Evolutionary conservation across 2,329 filamentous ascomycete species (phyloP).

Genomic region (Sporothrix pseudoabietina): DNA sequence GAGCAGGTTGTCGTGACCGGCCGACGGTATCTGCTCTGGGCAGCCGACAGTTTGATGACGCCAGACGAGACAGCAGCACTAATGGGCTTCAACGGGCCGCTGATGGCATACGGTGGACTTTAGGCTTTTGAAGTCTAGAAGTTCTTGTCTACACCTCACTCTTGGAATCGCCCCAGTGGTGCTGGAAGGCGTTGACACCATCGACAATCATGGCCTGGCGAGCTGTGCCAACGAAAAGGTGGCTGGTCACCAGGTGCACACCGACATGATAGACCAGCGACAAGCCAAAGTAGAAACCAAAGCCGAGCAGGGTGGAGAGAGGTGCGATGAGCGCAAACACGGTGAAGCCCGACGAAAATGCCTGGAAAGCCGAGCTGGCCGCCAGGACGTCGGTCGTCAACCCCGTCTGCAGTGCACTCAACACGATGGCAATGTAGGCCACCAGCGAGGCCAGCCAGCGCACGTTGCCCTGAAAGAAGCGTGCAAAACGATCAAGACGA

Average conservation of each 20-base stretch:
- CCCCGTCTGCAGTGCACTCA: slow-evolving; percentile 55
- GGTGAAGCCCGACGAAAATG: slow-evolving; percentile 51
- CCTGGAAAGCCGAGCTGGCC: slow-evolving; percentile 46
- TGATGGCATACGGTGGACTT: slow-evolving; percentile 7
- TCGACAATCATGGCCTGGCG: slow-evolving; percentile 19
- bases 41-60: slow-evolving; percentile 13
- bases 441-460: slow-evolving; percentile 45
- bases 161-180: slow-evolving; percentile 32
- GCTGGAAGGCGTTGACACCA: slow-evolving; percentile 20
- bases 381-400: slow-evolving; percentile 44
- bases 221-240: slow-evolving; percentile 12
- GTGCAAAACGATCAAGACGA: slow-evolving; percentile 42
- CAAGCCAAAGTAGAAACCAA: slow-evolving; percentile 33
- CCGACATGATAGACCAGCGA: slow-evolving; percentile 32
- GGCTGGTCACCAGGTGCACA: slow-evolving; percentile 32
- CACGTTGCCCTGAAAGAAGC: slow-evolving; percentile 50
- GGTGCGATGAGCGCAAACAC: slow-evolving; percentile 52
- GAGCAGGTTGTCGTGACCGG: slow-evolving; percentile 36
- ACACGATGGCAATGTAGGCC: slow-evolving; percentile 49
- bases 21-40: slow-evolving; percentile 35
- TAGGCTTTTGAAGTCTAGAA: not conserved
- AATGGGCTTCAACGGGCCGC: slow-evolving; percentile 2
- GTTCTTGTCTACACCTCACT: slow-evolving; percentile 28
- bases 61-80: slow-evolving; percentile 13
- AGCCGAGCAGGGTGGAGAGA: slow-evolving; percentile 36